These are phyloP conservation scores for Penicillium decumbens DNA, from an alignment of 2,329 filamentous ascomycete genomes.

Conservation along the genomic window DNA sequence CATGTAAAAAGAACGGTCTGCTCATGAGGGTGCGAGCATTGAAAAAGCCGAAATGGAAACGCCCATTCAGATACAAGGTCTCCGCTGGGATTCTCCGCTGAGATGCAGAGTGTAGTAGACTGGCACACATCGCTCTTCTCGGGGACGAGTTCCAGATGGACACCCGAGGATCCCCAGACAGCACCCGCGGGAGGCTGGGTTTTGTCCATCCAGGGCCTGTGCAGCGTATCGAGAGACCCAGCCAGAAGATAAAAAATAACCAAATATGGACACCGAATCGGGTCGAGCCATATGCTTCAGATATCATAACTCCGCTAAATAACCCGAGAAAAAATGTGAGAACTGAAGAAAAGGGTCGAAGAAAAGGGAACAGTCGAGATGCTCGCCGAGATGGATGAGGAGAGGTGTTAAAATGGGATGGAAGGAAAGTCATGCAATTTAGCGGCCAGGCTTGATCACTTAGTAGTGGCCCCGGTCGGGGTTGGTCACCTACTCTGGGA, in stretches of 20 bases:
- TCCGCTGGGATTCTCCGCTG: neutral
- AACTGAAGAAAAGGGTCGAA: slow-evolving; percentile 10
- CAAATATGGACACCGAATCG: slow-evolving; percentile 16
- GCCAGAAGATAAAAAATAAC: slow-evolving; percentile 5
- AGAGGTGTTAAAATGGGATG: slow-evolving; percentile 1
- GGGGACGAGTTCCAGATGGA: neutral
- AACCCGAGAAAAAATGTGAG: slow-evolving; percentile 21
- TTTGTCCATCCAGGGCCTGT: neutral
- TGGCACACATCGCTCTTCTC: neutral
- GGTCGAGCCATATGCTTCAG: slow-evolving; percentile 18
- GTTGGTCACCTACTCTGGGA: slow-evolving; percentile 28
- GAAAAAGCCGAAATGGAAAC: slow-evolving; percentile 19
- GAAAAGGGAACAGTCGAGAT: slow-evolving; percentile 14
- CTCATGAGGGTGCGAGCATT: slow-evolving; percentile 11
- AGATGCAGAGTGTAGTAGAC: slow-evolving; percentile 1
- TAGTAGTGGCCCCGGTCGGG: slow-evolving; percentile 9
- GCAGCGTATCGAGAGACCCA: neutral
- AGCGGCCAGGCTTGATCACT: slow-evolving; percentile 35
- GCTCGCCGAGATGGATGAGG: slow-evolving; percentile 5
- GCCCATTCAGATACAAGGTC: slow-evolving; percentile 16
- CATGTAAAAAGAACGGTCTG: slow-evolving; percentile 14
- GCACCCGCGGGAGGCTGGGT: neutral
- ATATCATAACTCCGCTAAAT: slow-evolving; percentile 31
- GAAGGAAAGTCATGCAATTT: slow-evolving; percentile 8
- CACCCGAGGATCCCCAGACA: neutral